Conservation (phyloP, 345 rosid genomes). For the Euclidium syriacum region DNA sequence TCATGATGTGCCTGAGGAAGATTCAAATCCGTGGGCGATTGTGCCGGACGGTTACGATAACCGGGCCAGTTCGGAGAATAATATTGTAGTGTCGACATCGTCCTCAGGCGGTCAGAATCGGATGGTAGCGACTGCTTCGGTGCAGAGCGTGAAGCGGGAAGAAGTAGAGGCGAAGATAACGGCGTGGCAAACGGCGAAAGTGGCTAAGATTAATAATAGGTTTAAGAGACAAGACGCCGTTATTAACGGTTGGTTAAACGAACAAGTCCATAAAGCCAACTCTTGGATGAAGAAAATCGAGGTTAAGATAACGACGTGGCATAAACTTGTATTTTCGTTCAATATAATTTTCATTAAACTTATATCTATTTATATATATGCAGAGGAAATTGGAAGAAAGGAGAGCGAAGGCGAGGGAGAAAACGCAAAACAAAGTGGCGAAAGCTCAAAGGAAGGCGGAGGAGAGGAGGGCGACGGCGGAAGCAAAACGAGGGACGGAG, state of each 20-base stretch:
- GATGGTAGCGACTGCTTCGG: constrained; percentile 39
- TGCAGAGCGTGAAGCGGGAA: constrained; percentile 84
- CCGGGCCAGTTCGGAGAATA: constrained; percentile 26
- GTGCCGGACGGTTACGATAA: constrained; percentile 48
- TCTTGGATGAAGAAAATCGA: constrained; percentile 94
- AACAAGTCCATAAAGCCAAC: constrained; percentile 69
- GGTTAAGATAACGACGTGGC: too few species aligned
- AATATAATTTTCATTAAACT: too few species aligned
- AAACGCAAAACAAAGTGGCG: constrained; percentile 83
- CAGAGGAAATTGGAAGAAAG: constrained; percentile 97
- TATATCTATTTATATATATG: neutral
- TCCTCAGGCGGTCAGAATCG: constrained; percentile 20
- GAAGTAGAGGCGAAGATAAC: constrained; percentile 87
- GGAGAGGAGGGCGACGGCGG: constrained; percentile 88
- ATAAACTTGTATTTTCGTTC: too few species aligned
- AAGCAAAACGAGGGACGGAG: constrained; percentile 75
- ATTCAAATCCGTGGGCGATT: constrained; percentile 78
- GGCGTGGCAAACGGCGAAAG: constrained; percentile 94
- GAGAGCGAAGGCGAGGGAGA: constrained; percentile 73
- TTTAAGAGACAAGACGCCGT: constrained; percentile 93
- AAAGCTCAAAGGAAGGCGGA: constrained; percentile 84
- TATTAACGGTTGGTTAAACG: constrained; percentile 84
- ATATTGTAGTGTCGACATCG: constrained; percentile 10
- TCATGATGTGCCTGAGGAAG: constrained; percentile 52
- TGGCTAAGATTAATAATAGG: constrained; percentile 84